Evolutionary conservation across 169 alveolate genomes (phyloP).

Genomic region (Plasmodium chabaudi): DNA sequence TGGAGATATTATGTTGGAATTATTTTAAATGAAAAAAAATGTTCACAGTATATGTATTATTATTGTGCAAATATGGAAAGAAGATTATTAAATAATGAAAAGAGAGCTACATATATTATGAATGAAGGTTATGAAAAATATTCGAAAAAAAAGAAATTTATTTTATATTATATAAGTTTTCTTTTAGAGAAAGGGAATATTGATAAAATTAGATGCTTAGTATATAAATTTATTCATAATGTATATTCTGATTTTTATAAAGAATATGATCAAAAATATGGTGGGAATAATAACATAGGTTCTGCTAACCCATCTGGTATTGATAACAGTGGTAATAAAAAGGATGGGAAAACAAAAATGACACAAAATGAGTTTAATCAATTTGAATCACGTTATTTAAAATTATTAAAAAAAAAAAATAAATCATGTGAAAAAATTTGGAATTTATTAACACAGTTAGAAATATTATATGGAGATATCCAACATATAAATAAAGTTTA

Average conservation of each 20-base stretch:
- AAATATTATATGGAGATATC: conserved; percentile 62
- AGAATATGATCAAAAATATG: conserved; percentile 16
- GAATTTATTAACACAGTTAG: conserved; percentile 60
- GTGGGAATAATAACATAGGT: neutral
- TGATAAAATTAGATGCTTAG: conserved; percentile 24
- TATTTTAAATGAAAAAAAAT: conserved; percentile 48
- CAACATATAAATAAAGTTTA: conserved; percentile 34
- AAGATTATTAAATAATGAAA: conserved; percentile 54
- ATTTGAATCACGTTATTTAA: conserved; percentile 37
- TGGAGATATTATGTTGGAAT: conserved; percentile 72
- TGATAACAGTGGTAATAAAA: neutral
- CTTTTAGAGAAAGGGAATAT: conserved; percentile 62
- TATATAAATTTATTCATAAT: conserved; percentile 45
- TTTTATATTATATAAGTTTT: conserved; percentile 34
- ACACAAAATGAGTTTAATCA: conserved; percentile 57
- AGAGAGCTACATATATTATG: conserved; percentile 74
- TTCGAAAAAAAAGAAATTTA: conserved; percentile 23
- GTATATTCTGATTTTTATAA: conserved; percentile 39
- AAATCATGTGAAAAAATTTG: conserved; percentile 53
- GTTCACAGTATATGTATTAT: conserved; percentile 49
- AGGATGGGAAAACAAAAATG: neutral
- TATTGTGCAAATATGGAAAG: conserved; percentile 75
- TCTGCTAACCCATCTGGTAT: neutral
- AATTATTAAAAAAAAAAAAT: conserved; percentile 65
- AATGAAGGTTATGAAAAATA: conserved; percentile 70